Evolutionary conservation across 2,329 filamentous ascomycete species (phyloP).

Genomic region (Fusarium luffae): DNA sequence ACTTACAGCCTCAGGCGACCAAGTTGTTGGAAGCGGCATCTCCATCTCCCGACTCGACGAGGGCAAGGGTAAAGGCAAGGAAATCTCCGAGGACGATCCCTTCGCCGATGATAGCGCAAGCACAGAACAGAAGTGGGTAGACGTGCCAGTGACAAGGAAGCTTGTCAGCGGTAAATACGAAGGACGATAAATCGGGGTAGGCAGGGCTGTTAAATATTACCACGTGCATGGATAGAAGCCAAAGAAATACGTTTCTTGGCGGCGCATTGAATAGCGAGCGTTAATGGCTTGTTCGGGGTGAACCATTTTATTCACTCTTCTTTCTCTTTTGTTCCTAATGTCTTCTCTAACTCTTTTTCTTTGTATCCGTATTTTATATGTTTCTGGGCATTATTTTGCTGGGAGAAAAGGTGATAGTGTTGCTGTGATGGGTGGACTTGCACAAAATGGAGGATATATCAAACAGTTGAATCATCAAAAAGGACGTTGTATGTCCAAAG

Average conservation of each 20-base stretch:
- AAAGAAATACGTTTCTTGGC: constrained; percentile 44
- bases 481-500: constrained; percentile 8
- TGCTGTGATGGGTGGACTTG: constrained; percentile 12
- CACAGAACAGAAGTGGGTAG: constrained; percentile 67
- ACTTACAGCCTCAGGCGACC: constrained; percentile 55
- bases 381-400: constrained; percentile 18
- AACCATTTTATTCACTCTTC: constrained; percentile 27
- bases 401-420: constrained; percentile 1
- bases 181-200: constrained; percentile 49
- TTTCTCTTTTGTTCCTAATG: constrained; percentile 26
- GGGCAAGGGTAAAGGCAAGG: constrained; percentile 64
- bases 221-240: constrained; percentile 38
- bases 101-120: constrained; percentile 67
- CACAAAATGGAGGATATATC: constrained; percentile 30
- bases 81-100: constrained; percentile 67
- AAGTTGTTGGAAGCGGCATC: constrained; percentile 68
- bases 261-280: constrained; percentile 48
- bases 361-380: constrained; percentile 32
- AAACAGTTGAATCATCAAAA: constrained; percentile 17
- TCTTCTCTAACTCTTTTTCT: constrained; percentile 12
- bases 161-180: constrained; percentile 82
- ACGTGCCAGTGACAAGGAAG: constrained; percentile 73
- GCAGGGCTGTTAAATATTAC: constrained; percentile 10
- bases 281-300: constrained; percentile 40
- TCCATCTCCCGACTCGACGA: constrained; percentile 68